These are phyloP conservation scores for Candida tallmaniae DNA, from an alignment of 805 yeast species.

Conservation along the genomic window DNA sequence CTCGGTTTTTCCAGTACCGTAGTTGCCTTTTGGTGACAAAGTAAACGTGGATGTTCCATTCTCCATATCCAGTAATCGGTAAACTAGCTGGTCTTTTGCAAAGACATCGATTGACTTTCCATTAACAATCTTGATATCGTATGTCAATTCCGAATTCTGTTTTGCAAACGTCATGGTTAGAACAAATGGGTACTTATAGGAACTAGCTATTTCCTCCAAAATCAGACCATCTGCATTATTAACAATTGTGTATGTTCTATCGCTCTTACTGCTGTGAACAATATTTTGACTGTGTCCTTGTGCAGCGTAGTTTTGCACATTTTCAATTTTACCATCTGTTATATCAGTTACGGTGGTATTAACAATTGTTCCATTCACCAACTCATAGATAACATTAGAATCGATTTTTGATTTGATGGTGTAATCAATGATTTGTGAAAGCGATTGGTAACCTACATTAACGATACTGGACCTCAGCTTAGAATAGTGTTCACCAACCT, in stretches of 20 bases:
- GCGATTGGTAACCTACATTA: neutral
- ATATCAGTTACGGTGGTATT: conserved; percentile 23
- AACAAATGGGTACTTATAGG: conserved; percentile 23
- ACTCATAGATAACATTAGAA: conserved; percentile 32
- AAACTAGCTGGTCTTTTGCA: neutral
- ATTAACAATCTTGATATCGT: conserved; percentile 3
- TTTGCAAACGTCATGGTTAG: conserved; percentile 5
- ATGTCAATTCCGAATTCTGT: neutral
- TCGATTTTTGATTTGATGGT: conserved; percentile 26
- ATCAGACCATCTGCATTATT: conserved; percentile 9
- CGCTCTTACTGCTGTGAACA: conserved; percentile 18
- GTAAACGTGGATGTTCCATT: conserved; percentile 27
- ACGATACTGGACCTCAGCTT: conserved; percentile 9
- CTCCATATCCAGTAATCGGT: conserved; percentile 12
- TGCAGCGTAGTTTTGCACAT: conserved; percentile 32
- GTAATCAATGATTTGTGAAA: conserved; percentile 35
- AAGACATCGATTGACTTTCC: conserved; percentile 1
- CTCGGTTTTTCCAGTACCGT: conserved; percentile 26
- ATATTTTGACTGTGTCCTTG: conserved; percentile 39
- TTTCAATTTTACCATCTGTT: conserved; percentile 30
- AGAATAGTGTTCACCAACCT: conserved; percentile 19
- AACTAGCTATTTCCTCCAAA: conserved; percentile 6
- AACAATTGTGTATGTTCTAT: neutral
- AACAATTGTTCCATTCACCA: conserved; percentile 33
- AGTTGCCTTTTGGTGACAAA: conserved; percentile 23